Conservation (phyloP, 2,329 filamentous ascomycete species). For the Xylaria sp. region DNA sequence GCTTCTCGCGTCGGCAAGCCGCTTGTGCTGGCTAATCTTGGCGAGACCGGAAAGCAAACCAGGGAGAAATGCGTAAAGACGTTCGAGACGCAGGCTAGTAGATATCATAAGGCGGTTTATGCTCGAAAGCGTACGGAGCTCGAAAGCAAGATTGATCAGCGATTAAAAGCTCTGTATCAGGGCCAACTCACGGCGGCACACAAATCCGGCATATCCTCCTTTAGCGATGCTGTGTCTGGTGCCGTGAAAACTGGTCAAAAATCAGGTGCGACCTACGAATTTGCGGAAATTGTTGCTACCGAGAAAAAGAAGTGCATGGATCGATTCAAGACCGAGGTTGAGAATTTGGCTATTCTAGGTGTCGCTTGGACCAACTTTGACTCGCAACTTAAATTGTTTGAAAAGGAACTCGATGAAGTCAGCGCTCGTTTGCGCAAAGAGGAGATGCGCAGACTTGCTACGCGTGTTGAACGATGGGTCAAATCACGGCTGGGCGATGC, state of each 20-base stretch:
- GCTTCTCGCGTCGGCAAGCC: constrained; percentile 74
- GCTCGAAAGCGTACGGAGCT: constrained; percentile 83
- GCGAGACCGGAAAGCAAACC: constrained; percentile 72
- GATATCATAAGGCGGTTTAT: constrained; percentile 97
- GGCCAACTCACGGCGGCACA: constrained; percentile 89
- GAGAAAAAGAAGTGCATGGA: constrained; percentile 80
- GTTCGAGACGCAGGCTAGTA: constrained; percentile 90
- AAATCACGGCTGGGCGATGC: constrained; percentile 85
- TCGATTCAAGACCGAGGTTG: constrained; percentile 77
- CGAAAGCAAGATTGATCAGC: constrained; percentile 83
- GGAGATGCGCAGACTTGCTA: constrained; percentile 92
- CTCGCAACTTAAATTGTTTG: constrained; percentile 78
- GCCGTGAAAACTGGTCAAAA: constrained; percentile 94
- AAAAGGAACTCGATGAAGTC: constrained; percentile 89
- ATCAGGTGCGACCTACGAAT: constrained; percentile 88
- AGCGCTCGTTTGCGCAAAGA: constrained; percentile 86
- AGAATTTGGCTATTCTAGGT: constrained; percentile 76
- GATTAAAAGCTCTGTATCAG: constrained; percentile 85
- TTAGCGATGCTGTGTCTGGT: constrained; percentile 84
- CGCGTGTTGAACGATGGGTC: constrained; percentile 92
- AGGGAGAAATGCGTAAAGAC: constrained; percentile 75
- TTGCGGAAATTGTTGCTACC: constrained; percentile 86
- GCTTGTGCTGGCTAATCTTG: constrained; percentile 75
- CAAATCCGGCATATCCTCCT: constrained; percentile 82
- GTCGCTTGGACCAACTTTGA: constrained; percentile 87